Evolutionary conservation across 805 yeast genomes (phyloP).

Genomic region (Ogataea trehaloabstinens): DNA sequence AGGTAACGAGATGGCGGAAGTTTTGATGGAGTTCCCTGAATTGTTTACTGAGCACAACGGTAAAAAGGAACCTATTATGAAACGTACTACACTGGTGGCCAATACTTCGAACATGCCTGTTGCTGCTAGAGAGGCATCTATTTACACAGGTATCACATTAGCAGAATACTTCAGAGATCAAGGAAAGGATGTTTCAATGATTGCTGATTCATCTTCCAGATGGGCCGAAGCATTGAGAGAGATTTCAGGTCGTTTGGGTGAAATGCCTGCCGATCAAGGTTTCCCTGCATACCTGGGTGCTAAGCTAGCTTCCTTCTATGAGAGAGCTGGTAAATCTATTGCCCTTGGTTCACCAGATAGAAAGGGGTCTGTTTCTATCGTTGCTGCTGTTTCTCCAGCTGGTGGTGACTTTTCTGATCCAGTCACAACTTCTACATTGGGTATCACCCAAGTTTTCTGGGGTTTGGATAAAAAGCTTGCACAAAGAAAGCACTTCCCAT

Average conservation of each 20-base stretch:
- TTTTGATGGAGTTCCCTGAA: constrained; percentile 99
- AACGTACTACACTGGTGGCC: constrained; percentile 98
- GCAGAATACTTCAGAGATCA: constrained; percentile 99
- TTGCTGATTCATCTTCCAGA: constrained; percentile 99
- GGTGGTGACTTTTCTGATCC: constrained; percentile 99
- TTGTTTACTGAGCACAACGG: constrained; percentile 88
- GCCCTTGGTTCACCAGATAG: constrained; percentile 97
- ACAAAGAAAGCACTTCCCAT: constrained; percentile 99
- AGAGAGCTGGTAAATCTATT: constrained; percentile 97
- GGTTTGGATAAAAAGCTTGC: constrained; percentile 99
- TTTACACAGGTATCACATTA: constrained; percentile 96
- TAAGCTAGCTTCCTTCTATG: constrained; percentile 96
- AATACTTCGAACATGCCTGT: constrained; percentile 99
- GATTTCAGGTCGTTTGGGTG: constrained; percentile 99
- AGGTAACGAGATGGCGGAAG: constrained; percentile 99
- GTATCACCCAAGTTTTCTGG: constrained; percentile 99
- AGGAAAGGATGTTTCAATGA: constrained; percentile 98
- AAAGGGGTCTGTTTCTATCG: constrained; percentile 96
- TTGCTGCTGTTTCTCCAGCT: constrained; percentile 99
- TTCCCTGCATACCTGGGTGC: constrained; percentile 99
- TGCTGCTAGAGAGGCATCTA: constrained; percentile 99
- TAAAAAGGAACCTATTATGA: constrained; percentile 97
- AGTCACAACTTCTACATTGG: constrained; percentile 95
- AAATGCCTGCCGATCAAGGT: constrained; percentile 99
- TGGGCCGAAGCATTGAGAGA: constrained; percentile 99